Evolutionary conservation across 352 stramenopile genomes (phyloP), one percentile per base, ranked within the genome.

Genomic region (Globisporangium canariense): DNA sequence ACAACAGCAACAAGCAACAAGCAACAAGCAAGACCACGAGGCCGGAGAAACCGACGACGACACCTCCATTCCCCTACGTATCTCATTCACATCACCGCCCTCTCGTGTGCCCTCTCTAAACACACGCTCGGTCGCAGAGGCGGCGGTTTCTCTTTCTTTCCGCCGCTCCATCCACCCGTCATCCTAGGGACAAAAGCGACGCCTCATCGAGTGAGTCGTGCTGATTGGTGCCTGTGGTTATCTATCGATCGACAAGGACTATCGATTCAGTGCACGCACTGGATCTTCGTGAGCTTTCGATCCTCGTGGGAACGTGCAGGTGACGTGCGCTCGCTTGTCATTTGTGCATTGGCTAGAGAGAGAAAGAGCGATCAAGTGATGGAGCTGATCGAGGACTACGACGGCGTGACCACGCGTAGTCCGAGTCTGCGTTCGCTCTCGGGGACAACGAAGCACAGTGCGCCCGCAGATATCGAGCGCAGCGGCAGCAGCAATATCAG

Each of bases 311-410:
- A 45, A 43, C 52, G 25, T 59, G 53, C 18, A 46, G 22, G 38
- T 40, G 14, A 52, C 22, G 47, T n/a, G 11, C 5, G 18, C 11
- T 7, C 38, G 51, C 30, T 25, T 43, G 51, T 57, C 25, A 54
- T 52, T 52, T 25, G 38, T 57, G 30, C 51, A 57, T 28, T 57
- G 30, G 18, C 16, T 9, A 25, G 7, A 25, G 13, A 36, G 11
- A 57, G 25, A 55, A 9, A 55, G 13, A 60, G 22, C 11, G 4
- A 6, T 22, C n/a, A 10, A 22, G 2, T 10, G 28, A 67, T 67
- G 62, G 62, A 67, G 46, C 18, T 67, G 45, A 67, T 67, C 10
- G 62, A 67, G n/a, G 47, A 67, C 62, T 67, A 67, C 54, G 40
- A 53, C n/a, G 10, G 43, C 25, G 43, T 25, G 13, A 22, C 16